A percentile compares a stretch with the other conserved stretches of the same genome.
These are phyloP conservation scores for Aurifilum marmelostoma DNA, from an alignment of 2,329 filamentous ascomycete genomes.

Conservation along the genomic window DNA sequence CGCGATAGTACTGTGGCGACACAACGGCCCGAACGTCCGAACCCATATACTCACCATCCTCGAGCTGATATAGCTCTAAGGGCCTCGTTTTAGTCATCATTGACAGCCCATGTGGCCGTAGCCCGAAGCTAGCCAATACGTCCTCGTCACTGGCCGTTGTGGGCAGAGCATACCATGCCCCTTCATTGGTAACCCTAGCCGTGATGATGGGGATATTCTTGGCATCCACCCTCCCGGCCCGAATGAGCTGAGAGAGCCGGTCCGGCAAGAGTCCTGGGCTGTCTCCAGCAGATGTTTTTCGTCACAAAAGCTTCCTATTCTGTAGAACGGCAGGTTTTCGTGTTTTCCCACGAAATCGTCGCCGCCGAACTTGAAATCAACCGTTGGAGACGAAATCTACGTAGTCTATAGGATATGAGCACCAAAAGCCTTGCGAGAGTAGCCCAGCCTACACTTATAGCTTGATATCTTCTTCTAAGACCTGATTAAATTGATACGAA, in stretches of 20 bases:
- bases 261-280: slow-evolving; percentile 36
- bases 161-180: slow-evolving; percentile 32
- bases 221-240: slow-evolving; percentile 32
- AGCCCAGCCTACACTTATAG: no score
- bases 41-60: slow-evolving; percentile 30
- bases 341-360: no score
- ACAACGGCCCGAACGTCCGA: slow-evolving; percentile 24
- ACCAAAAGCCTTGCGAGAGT: no score
- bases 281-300: no score
- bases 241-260: slow-evolving; percentile 35
- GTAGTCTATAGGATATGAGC: no score
- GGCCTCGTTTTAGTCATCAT: slow-evolving; percentile 8
- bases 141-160: slow-evolving; percentile 31
- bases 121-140: slow-evolving; percentile 31
- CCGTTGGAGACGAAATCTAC: no score
- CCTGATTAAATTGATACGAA: no score
- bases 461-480: no score
- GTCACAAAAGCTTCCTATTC: no score
- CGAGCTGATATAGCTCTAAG: slow-evolving; percentile 21
- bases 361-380: no score
- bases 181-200: slow-evolving; percentile 33
- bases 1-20: slow-evolving; percentile 39
- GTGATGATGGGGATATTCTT: slow-evolving; percentile 30
- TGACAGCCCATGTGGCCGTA: slow-evolving; percentile 24
- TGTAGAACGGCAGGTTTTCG: no score